phyloP scores from a whole-genome alignment of 805 yeast genomes.

The Henningerozyma blattae region DNA sequence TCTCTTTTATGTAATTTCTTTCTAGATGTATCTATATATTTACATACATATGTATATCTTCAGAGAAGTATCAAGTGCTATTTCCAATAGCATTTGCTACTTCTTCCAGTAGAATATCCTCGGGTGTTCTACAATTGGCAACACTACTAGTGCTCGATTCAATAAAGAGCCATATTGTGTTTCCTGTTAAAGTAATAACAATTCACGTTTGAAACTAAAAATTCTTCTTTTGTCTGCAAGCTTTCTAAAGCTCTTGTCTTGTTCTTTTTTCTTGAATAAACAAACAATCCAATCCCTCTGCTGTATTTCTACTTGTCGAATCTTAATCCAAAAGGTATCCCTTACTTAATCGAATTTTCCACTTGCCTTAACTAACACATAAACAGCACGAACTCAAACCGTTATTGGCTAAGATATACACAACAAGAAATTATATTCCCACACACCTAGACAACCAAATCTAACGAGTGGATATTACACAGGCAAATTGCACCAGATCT shows the following conservation, averaged over 20 bases:
- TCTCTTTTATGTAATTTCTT: neutral
- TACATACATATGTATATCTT: constrained; percentile 28
- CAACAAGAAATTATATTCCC: too few species aligned
- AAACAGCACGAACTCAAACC: too few species aligned
- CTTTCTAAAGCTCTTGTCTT: neutral
- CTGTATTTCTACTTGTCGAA: too few species aligned
- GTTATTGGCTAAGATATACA: too few species aligned
- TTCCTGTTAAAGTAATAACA: neutral
- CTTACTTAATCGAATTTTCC: too few species aligned
- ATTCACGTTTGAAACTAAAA: neutral
- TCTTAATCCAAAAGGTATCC: too few species aligned
- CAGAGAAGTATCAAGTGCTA: neutral
- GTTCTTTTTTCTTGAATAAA: constrained; percentile 28
- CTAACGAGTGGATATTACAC: too few species aligned
- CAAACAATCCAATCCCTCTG: too few species aligned
- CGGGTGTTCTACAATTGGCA: neutral
- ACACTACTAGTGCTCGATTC: constrained; percentile 11
- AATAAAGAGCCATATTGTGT: constrained; percentile 8
- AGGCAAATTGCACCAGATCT: too few species aligned
- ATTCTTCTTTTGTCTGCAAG: neutral
- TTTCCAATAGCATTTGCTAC: neutral
- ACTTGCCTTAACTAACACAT: too few species aligned
- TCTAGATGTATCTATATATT: neutral
- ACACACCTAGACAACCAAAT: too few species aligned
- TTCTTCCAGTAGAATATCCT: neutral